phyloP scores from a whole-genome alignment of 768 basidiomycete genomes.

The Suillus luteus region DNA sequence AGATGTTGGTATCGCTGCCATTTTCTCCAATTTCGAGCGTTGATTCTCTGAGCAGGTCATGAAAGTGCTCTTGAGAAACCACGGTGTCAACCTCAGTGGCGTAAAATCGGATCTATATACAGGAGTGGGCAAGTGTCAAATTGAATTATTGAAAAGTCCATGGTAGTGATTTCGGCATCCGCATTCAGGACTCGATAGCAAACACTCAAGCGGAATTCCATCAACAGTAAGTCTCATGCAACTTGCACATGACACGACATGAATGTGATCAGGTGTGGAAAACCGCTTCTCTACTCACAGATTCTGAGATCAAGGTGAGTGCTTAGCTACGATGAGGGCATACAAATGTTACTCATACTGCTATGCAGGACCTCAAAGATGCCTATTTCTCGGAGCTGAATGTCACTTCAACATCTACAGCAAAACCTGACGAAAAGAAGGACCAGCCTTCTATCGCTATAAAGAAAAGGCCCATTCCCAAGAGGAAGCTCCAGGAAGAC shows the following conservation, averaged over 20 bases:
- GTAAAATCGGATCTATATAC: conserved; percentile 78
- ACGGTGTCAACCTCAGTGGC: conserved; percentile 64
- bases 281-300: conserved; percentile 56
- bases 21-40: not conserved
- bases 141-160: not conserved
- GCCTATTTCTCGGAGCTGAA: conserved; percentile 56
- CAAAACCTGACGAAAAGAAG: conserved; percentile 24
- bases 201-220: conserved; percentile 71
- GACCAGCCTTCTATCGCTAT: conserved; percentile 20
- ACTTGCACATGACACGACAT: conserved; percentile 5
- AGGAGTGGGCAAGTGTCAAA: conserved; percentile 44
- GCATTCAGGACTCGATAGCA: conserved; percentile 67
- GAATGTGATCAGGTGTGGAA: conserved; percentile 62
- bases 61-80: conserved; percentile 63
- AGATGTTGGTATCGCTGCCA: conserved; percentile 40
- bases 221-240: conserved; percentile 55
- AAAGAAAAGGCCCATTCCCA: conserved; percentile 47
- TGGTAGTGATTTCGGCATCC: conserved; percentile 1
- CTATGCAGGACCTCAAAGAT: conserved; percentile 59
- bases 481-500: conserved; percentile 44
- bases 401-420: conserved; percentile 20
- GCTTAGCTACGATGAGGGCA: not conserved
- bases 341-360: conserved; percentile 1
- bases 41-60: conserved; percentile 48
- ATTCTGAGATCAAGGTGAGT: conserved; percentile 62